Base-by-base conservation (phyloP, 2,329 filamentous ascomycete genomes). In the Fusarium duplospermum region DNA sequence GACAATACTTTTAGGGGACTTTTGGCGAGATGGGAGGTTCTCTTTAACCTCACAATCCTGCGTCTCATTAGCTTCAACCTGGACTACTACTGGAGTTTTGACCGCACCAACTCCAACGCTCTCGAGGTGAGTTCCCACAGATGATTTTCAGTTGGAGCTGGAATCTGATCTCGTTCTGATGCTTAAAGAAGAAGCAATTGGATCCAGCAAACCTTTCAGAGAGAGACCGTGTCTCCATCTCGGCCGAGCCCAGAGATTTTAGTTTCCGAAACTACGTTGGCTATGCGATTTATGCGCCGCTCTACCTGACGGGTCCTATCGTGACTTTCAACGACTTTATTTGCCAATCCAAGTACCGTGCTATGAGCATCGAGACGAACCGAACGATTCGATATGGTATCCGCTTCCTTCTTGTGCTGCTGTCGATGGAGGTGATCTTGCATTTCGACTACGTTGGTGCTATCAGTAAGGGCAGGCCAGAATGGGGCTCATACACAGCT, bases 271-370 rank as follows among this genome's bases (percentile, higher is more conserved):
- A 97, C 83, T 98, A 97, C 82, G 81, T 98, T 54, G 95, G 93
- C 52, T 99, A 98, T 81, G 86, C 92, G 42, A 89, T 98, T 67
- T 99, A 99, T 81, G 94, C 95, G 2, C 96, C 96, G 0, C 89
- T 99, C 1, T 99, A 98, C 82, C 89, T 99, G 35, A 90, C 95
- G 0, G 96, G 96, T 0, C 96, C 96, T 1, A 98, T 99, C 78
- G 82, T 99, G 70, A 98, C 95, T 14, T 99, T 98, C 86, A 99
- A 99, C 83, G 97, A 99, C 86, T 99, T 96, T 86, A 92, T 98
- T 72, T 93, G 94, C 0, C 96, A 99, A 82, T 87, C 89, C 70
- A 93, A 94, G 75, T 93, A 96, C 83, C 89, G 88, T 14, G 84
- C 94, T 1, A 88, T 92, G 13, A 95, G 90, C 66, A 92, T 96